A percentile compares a stretch with the other conserved stretches of the same genome.
Conservation (phyloP, 148 eudicot genomes). For the Selenicereus undatus region DNA sequence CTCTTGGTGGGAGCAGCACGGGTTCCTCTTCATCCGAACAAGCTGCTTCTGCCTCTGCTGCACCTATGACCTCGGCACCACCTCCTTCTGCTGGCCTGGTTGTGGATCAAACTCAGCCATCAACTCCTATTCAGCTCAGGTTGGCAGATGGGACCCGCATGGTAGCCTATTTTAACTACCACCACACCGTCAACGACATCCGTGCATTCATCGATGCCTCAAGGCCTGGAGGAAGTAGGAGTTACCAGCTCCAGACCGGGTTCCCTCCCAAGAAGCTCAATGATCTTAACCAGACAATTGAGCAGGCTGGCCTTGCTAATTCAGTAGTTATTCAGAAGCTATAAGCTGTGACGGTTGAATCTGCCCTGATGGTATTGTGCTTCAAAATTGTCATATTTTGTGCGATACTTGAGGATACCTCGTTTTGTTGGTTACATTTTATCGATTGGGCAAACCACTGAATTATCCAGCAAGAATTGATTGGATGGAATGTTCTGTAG, state of each 20-base stretch:
- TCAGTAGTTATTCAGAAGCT: conserved; percentile 75
- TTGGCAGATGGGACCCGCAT: conserved; percentile 82
- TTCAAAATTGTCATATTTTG: neutral
- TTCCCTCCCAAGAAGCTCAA: conserved; percentile 81
- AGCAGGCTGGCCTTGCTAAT: conserved; percentile 75
- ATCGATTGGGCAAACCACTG: neutral
- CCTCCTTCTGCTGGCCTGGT: conserved; percentile 35
- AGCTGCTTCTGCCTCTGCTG: conserved; percentile 27
- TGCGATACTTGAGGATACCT: neutral
- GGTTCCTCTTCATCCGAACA: conserved; percentile 22
- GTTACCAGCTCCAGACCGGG: conserved; percentile 64
- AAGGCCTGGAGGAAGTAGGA: conserved; percentile 52
- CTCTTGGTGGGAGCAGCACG: conserved; percentile 46
- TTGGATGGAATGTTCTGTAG: neutral
- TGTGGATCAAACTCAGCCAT: conserved; percentile 53
- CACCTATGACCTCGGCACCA: conserved; percentile 39
- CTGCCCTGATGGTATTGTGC: neutral
- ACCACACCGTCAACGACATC: conserved; percentile 62
- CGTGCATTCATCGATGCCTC: conserved; percentile 73
- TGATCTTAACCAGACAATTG: conserved; percentile 68
- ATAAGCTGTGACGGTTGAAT: neutral
- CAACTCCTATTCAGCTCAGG: conserved; percentile 75
- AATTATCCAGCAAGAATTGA: neutral
- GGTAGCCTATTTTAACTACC: conserved; percentile 67
- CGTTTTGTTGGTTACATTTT: neutral